Conservation (phyloP, 2,329 filamentous ascomycete species). For the Mollisiaceae sp. region DNA sequence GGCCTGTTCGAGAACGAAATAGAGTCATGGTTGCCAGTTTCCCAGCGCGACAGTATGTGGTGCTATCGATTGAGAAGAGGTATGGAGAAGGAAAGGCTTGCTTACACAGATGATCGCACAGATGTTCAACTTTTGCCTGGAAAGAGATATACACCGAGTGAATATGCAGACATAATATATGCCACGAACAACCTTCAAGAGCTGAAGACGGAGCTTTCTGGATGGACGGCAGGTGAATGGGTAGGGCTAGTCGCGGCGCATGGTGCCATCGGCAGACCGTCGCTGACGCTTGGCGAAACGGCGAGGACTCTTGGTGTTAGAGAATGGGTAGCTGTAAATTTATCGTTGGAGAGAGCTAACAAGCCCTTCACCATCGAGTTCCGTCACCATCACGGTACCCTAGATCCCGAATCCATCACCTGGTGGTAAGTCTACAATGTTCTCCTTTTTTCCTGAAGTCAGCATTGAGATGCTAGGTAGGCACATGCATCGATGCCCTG, state of each 20-base stretch:
- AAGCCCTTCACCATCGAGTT: constrained; percentile 26
- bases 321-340: constrained; percentile 9
- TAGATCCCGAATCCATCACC: constrained; percentile 12
- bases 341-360: constrained; percentile 9
- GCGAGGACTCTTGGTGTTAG: neutral
- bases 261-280: neutral
- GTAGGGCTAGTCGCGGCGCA: neutral
- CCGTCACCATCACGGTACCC: constrained; percentile 20
- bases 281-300: neutral
- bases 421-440: constrained; percentile 10
- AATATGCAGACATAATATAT: constrained; percentile 12
- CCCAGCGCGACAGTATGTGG: constrained; percentile 7
- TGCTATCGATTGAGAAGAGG: constrained; percentile 13
- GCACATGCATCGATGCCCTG: no score
- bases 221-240: constrained; percentile 6
- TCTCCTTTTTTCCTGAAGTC: no score
- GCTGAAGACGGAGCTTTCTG: constrained; percentile 3
- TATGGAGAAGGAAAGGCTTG: constrained; percentile 10
- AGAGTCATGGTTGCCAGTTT: constrained; percentile 7
- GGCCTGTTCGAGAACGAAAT: constrained; percentile 19
- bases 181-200: constrained; percentile 7
- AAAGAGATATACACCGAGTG: constrained; percentile 12
- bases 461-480: no score
- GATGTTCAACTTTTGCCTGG: neutral
- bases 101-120: neutral